Percentiles rank a stretch among this genome's conserved stretches.
Conservation (phyloP, 371 early-diverging fungal species). For the Smittium culicis region DNA sequence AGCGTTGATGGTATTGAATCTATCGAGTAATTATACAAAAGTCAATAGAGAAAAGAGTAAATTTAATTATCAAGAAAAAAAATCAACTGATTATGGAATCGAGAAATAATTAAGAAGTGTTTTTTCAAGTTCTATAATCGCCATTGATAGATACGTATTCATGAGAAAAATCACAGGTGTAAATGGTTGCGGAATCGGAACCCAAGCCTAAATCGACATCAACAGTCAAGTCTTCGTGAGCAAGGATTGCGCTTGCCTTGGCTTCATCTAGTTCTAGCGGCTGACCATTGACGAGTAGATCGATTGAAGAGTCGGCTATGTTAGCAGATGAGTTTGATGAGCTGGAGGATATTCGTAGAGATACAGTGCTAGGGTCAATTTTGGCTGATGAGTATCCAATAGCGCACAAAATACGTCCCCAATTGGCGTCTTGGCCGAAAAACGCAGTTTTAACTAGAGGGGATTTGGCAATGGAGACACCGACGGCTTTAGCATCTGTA, state of each 20-base stretch:
- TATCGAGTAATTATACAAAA: too few species aligned
- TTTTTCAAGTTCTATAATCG: slow-evolving; percentile 70
- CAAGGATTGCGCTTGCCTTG: slow-evolving; percentile 65
- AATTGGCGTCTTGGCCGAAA: slow-evolving; percentile 92
- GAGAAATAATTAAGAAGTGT: too few species aligned
- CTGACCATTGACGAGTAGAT: slow-evolving; percentile 65
- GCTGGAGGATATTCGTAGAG: slow-evolving; percentile 53
- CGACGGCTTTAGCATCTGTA: slow-evolving; percentile 65
- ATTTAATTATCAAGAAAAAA: too few species aligned
- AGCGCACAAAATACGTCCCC: slow-evolving; percentile 83
- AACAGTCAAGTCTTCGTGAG: slow-evolving; percentile 66
- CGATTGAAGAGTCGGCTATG: slow-evolving; percentile 42
- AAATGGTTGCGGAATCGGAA: slow-evolving; percentile 58
- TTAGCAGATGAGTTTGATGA: slow-evolving; percentile 50
- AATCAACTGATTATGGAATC: too few species aligned
- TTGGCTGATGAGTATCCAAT: slow-evolving; percentile 63
- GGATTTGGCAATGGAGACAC: slow-evolving; percentile 75
- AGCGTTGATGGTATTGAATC: too few species aligned
- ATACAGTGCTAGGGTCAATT: slow-evolving; percentile 58
- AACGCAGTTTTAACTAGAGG: slow-evolving; percentile 89
- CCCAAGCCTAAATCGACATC: slow-evolving; percentile 67
- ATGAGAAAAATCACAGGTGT: slow-evolving; percentile 87
- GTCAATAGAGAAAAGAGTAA: too few species aligned
- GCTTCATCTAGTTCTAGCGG: slow-evolving; percentile 61
- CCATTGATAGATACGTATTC: slow-evolving; percentile 91